Evolutionary conservation across 768 basidiomycete species (phyloP), one percentile per base, ranked within the genome.

Genomic region (Tricholomella constricta): DNA sequence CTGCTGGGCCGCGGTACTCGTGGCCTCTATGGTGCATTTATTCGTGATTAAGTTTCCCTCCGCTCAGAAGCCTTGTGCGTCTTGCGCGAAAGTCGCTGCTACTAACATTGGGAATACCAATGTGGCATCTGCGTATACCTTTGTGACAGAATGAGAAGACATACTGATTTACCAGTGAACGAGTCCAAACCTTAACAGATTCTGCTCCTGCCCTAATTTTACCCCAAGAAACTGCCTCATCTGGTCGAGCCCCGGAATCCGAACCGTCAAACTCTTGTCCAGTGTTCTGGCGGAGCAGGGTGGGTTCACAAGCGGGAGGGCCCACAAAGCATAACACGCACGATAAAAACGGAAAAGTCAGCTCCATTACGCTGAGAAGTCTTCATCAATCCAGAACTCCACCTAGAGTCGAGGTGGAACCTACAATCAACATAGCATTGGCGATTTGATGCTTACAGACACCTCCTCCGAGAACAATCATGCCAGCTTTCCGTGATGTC

Each of bases 371-470:
- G 84, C 97, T 98, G 65, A 20, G 25, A 54, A 40, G 15, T 17
- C 9, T 35, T 51, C 17, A 52, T 58, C 20, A 57, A 48, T 34
- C 29, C 34, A 59, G 22, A 37, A 19, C 8, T 46, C 32, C 6
- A 51, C 46, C 20, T 29, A 15, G 51, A 52, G 27, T 26, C 32
- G 23, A 36, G 20, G 40, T 29, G 38, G 17, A 50, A 55, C 82
- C 71, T 70, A 98, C 96, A 65, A 99, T 97, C 20, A 99, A 76
- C 97, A 99, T 98, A 1, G 96, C 94, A 65, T 99, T 99, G n/a
- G 96, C 96, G 51, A 99, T 97, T 66, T 99, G 97, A 67, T 99
- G 97, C 69, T 99, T 99, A 76, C 95, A 98, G 9, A 99, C 94
- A 1, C 97, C 97, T 2, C 97, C 97, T 7, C 97, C 97, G 11